phyloP scores from a whole-genome alignment of 441 rosid genomes.

The Arabidopsis hybrid region DNA sequence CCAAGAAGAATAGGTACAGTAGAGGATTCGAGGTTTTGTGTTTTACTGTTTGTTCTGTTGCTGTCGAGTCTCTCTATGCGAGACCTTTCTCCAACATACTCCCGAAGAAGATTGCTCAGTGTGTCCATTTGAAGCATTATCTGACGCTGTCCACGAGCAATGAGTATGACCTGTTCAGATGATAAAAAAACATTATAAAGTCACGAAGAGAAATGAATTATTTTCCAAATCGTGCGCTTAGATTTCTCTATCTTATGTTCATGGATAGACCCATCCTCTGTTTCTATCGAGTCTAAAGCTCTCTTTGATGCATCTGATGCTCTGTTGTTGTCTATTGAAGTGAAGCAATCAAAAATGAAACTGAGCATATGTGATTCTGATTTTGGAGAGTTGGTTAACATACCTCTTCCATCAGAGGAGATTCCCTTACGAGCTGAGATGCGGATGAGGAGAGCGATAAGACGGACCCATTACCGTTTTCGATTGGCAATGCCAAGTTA shows the following conservation, averaged over 20 bases:
- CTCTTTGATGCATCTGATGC: background rate
- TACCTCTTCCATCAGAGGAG: constrained; percentile 95
- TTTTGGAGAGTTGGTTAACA: constrained; percentile 19
- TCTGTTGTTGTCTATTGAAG: background rate
- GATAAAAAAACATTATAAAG: background rate
- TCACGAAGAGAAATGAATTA: background rate
- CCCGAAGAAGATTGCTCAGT: constrained; percentile 76
- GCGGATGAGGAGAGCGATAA: constrained; percentile 82
- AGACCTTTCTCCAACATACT: constrained; percentile 67
- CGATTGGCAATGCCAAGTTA: constrained; percentile 73
- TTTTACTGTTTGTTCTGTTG: constrained; percentile 44
- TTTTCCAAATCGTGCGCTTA: background rate
- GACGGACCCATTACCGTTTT: constrained; percentile 76
- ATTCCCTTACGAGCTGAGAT: constrained; percentile 82
- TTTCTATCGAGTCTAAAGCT: constrained; percentile 1
- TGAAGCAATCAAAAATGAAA: constrained; percentile 15
- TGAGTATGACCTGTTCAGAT: constrained; percentile 57
- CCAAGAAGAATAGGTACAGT: constrained; percentile 61
- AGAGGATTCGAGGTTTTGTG: constrained; percentile 46
- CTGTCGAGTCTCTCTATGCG: constrained; percentile 59
- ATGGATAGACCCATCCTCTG: background rate
- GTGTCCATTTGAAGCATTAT: constrained; percentile 86
- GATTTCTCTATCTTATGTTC: background rate
- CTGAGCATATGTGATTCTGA: constrained; percentile 15
- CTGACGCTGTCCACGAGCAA: constrained; percentile 84